Base-by-base conservation (phyloP, 148 eudicot species). In the Tetragonia tetragonoides region DNA sequence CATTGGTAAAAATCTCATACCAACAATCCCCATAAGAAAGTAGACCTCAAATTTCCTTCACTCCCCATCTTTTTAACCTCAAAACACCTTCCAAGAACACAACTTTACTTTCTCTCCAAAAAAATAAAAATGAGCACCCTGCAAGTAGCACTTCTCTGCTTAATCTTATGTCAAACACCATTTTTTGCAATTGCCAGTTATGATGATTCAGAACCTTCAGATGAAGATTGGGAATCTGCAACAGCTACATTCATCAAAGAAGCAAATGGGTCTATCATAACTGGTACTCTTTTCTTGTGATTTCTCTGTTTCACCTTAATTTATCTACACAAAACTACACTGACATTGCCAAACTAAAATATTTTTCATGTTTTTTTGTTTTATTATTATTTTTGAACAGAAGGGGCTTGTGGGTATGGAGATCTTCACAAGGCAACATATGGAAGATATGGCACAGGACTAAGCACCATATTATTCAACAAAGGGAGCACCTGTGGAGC, bases 381-480 rank as follows among this genome's bases (percentile, higher is more conserved):
- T 42, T 39, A 17, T 41, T 18, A 64, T 9, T 8, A 66, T 41
- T 15, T 8, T 2, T 3, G 1, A 28, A 24, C 68, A 80, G 93
- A 88, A 76, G 94, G 94, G 14, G 91, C 94, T 38, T 88, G 94
- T 83, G 94, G 94, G 17, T 90, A 85, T 49, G 94, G 94, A 14
- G 88, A 90, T 71, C 83, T 90, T 20, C 88, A 85, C 78, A 85
- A 76, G 81, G 87, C 75, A 37, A 84, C 86, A 76, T 90, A 87
- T 44, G 89, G 91, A 1, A 83, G 78, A 69, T 77, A 88, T 82
- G 89, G 86, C 37, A 82, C 89, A 0, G 94, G 90, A 16, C 62
- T 90, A 59, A 90, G 94, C 70, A 82, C 83, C 47, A 78, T 85
- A 70, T 75, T 90, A 49, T 90, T 90, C 83, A 84, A 85, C 77